These are phyloP conservation scores for Zostera marina DNA, from an alignment of 116 monocot genomes.

Conservation along the genomic window DNA sequence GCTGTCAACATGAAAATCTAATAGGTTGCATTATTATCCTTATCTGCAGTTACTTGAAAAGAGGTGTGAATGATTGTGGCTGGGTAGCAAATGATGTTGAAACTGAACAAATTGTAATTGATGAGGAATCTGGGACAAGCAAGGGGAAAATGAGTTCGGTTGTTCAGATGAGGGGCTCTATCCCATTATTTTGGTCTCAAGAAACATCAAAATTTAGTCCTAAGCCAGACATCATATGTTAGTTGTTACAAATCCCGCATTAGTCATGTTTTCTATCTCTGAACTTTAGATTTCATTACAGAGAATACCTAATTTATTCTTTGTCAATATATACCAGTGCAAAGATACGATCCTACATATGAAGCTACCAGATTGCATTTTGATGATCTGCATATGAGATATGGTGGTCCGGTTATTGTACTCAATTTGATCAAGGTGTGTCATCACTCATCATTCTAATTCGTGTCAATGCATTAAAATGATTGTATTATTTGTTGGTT, in stretches of 20 bases:
- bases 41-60: conserved; percentile 68
- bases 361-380: conserved; percentile 88
- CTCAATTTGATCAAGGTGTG: conserved; percentile 94
- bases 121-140: conserved; percentile 72
- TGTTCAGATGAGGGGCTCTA: conserved; percentile 96
- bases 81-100: conserved; percentile 99
- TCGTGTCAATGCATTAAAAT: not conserved
- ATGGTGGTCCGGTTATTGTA: conserved; percentile 90
- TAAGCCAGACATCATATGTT: conserved; percentile 98
- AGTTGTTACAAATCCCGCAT: conserved; percentile 6
- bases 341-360: conserved; percentile 99
- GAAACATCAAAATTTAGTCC: conserved; percentile 98
- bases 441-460: no score
- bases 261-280: not conserved
- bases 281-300: not conserved
- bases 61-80: conserved; percentile 94
- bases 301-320: not conserved
- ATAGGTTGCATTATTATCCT: not conserved
- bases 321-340: conserved; percentile 42
- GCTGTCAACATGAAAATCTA: not conserved
- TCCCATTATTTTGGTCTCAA: conserved; percentile 98
- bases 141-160: conserved; percentile 92
- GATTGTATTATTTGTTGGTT: not conserved
- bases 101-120: conserved; percentile 93
- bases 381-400: conserved; percentile 79